Conservation (phyloP, 495 filamentous ascomycete species). For the Neurospora discreta region DNA sequence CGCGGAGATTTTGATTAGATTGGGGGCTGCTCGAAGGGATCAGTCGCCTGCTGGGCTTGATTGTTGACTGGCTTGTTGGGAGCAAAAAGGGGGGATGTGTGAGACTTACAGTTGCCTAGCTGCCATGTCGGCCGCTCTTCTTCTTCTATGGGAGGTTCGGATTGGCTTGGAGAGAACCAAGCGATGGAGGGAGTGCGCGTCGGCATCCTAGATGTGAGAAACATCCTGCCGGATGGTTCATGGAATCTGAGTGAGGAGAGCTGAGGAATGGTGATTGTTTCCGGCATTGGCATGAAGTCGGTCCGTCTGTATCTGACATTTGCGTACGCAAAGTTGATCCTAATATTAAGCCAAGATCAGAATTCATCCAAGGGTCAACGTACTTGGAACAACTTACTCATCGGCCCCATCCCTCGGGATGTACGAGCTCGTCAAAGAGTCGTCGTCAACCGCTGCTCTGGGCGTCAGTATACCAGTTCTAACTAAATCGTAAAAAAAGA, state of each 20-base stretch:
- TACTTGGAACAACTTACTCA: slow-evolving; percentile 5
- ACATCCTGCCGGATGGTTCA: slow-evolving; percentile 12
- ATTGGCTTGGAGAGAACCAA: slow-evolving; percentile 4
- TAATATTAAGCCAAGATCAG: neutral
- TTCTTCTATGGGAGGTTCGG: neutral
- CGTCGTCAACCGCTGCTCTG: neutral
- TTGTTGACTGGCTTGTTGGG: neutral
- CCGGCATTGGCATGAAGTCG: slow-evolving; percentile 1
- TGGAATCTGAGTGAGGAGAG: slow-evolving; percentile 22
- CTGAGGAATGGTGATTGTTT: slow-evolving; percentile 1
- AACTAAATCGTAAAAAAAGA: neutral
- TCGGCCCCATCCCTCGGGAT: slow-evolving; percentile 16
- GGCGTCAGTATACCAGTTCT: neutral
- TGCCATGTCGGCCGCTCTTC: slow-evolving; percentile 6
- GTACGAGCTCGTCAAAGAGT: slow-evolving; percentile 7
- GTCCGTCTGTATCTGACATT: neutral
- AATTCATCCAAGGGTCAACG: neutral
- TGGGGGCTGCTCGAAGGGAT: neutral
- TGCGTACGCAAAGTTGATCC: slow-evolving; percentile 8
- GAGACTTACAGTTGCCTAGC: slow-evolving; percentile 2
- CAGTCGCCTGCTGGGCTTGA: neutral
- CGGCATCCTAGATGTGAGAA: slow-evolving; percentile 14
- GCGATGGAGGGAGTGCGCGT: neutral
- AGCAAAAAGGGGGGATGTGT: neutral
- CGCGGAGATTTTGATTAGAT: neutral